Percentiles rank a stretch among this genome's conserved stretches.
Conservation (phyloP, 2,329 filamentous ascomycete species). For the Ceratocystis huliohia region DNA sequence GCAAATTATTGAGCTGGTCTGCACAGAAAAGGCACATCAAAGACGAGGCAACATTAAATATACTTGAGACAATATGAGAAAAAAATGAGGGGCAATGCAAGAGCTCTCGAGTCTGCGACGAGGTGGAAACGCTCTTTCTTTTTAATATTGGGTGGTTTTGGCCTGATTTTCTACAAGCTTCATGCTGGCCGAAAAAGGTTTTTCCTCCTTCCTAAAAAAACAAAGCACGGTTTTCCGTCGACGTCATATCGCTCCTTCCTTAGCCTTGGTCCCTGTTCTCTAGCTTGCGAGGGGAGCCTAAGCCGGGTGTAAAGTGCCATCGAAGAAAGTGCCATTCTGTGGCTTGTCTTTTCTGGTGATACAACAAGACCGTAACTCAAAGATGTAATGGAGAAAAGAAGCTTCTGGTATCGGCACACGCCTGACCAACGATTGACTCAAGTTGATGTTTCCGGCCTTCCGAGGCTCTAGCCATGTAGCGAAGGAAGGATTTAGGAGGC, state of each 20-base stretch:
- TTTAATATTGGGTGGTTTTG: neutral
- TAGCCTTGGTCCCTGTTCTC: neutral
- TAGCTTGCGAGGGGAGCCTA: neutral
- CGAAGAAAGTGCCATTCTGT: conserved; percentile 2
- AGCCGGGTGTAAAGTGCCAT: neutral
- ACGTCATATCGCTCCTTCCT: conserved; percentile 7
- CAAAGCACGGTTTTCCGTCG: neutral
- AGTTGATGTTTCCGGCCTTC: neutral
- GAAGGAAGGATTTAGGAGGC: neutral
- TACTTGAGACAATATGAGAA: neutral
- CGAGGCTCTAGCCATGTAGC: neutral
- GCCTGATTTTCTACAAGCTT: conserved; percentile 5
- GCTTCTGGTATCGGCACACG: neutral
- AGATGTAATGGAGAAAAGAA: neutral
- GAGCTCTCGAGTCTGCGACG: neutral
- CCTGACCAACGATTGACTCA: neutral
- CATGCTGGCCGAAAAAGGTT: conserved; percentile 12
- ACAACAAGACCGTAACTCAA: too few species aligned
- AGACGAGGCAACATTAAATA: neutral
- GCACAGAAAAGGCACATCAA: neutral
- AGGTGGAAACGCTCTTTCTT: conserved; percentile 1
- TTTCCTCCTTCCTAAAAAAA: neutral
- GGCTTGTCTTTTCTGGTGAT: neutral
- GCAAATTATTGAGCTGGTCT: too few species aligned
- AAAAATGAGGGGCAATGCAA: neutral